phyloP scores from a whole-genome alignment of 805 yeast genomes.

The Candida sphagnicola region DNA sequence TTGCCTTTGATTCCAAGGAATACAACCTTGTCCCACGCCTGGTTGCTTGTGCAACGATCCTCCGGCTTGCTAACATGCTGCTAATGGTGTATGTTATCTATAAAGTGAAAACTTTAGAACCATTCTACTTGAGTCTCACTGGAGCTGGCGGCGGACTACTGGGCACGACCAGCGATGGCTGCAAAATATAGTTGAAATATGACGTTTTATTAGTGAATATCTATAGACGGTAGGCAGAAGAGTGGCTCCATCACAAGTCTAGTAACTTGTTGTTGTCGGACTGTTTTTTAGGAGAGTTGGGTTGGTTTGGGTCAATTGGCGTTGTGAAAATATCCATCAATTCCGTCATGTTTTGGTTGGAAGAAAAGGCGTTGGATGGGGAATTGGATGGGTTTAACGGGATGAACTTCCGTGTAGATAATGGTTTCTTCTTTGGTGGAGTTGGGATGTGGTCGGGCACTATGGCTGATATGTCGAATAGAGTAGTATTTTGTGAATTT shows the following conservation, averaged over 20 bases:
- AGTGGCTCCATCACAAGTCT: not conserved
- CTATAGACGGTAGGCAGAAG: too few species aligned
- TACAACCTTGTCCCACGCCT: not conserved
- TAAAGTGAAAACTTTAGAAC: too few species aligned
- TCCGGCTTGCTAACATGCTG: conserved; percentile 2
- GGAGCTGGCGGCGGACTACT: too few species aligned
- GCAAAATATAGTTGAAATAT: too few species aligned
- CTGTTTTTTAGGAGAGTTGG: not conserved
- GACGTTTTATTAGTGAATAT: too few species aligned
- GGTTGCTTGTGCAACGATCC: not conserved
- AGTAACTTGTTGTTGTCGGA: not conserved
- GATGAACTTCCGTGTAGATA: conserved; percentile 5
- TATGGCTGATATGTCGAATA: not conserved
- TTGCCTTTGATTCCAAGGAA: not conserved
- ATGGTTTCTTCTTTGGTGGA: not conserved
- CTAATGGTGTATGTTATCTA: too few species aligned
- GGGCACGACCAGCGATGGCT: too few species aligned
- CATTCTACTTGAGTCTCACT: too few species aligned
- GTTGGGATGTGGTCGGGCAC: not conserved
- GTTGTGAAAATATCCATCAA: conserved; percentile 5
- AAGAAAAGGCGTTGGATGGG: not conserved
- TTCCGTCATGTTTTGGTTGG: conserved; percentile 2
- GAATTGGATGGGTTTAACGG: conserved; percentile 2
- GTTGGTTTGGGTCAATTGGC: not conserved
- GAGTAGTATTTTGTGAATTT: not conserved